These are phyloP conservation scores for Clavispora asparagi DNA, from an alignment of 805 yeast species.

Conservation along the genomic window DNA sequence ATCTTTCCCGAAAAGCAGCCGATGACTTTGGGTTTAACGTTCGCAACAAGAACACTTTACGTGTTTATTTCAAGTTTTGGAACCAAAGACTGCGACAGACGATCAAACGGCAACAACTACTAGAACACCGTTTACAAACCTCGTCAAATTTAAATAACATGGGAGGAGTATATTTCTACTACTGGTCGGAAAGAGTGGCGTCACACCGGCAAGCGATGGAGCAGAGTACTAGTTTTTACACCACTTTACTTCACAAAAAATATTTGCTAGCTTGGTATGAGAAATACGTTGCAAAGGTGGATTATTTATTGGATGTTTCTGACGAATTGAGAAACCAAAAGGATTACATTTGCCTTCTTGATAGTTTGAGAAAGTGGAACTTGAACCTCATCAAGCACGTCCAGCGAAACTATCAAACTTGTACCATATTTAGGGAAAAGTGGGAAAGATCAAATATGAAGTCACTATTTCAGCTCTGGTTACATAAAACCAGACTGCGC, in stretches of 20 bases:
- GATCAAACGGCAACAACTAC: background rate
- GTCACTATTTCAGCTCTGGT: conserved; percentile 36
- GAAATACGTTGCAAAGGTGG: conserved; percentile 18
- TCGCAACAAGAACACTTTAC: conserved; percentile 1
- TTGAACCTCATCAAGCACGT: conserved; percentile 29
- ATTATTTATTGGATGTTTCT: conserved; percentile 23
- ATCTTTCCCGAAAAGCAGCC: conserved; percentile 13
- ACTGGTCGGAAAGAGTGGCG: conserved; percentile 6
- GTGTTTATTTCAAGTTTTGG: conserved; percentile 6
- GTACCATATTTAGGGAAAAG: conserved; percentile 27
- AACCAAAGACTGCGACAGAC: background rate
- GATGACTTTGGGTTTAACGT: conserved; percentile 12
- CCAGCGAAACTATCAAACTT: conserved; percentile 30
- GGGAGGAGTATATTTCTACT: conserved; percentile 5
- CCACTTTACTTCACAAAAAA: conserved; percentile 17
- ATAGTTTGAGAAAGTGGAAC: conserved; percentile 29
- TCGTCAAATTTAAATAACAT: conserved; percentile 5
- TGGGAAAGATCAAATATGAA: conserved; percentile 25
- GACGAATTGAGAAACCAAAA: conserved; percentile 25
- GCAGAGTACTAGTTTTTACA: conserved; percentile 3
- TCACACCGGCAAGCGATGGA: conserved; percentile 1
- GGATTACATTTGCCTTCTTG: conserved; percentile 23
- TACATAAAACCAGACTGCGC: conserved; percentile 18
- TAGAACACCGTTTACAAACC: conserved; percentile 4
- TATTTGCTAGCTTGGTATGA: conserved; percentile 31